Percentiles rank a stretch among this genome's conserved stretches.
These are phyloP conservation scores for Gaeumannomyces sp. DNA, from an alignment of 2,329 filamentous ascomycete genomes.

Conservation along the genomic window DNA sequence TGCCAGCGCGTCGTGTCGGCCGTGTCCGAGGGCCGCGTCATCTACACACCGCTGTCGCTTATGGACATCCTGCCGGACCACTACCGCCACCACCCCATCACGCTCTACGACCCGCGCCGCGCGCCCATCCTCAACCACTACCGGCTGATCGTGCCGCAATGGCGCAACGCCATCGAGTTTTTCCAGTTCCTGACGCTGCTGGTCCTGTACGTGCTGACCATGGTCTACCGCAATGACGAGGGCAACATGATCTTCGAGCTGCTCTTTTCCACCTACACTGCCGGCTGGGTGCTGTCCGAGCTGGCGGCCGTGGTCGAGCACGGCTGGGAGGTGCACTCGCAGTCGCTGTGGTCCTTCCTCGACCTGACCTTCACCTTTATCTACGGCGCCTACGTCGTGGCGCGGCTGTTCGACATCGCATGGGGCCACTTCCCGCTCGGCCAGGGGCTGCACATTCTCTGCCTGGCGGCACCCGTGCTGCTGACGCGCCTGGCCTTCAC, in stretches of 20 bases:
- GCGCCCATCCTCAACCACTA: conserved; percentile 79
- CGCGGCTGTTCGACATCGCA: conserved; percentile 61
- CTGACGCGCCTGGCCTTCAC: conserved; percentile 78
- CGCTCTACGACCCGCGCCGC: conserved; percentile 70
- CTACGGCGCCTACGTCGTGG: conserved; percentile 60
- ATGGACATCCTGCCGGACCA: conserved; percentile 80
- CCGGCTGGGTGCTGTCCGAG: conserved; percentile 75
- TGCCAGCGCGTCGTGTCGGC: conserved; percentile 79
- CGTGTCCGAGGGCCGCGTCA: conserved; percentile 73
- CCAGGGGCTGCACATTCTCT: conserved; percentile 70
- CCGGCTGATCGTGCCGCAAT: conserved; percentile 74
- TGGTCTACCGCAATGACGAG: conserved; percentile 59
- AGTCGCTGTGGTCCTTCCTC: conserved; percentile 84
- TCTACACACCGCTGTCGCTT: conserved; percentile 76
- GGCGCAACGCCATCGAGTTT: conserved; percentile 68
- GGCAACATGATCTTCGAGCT: conserved; percentile 53
- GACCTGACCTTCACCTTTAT: conserved; percentile 73
- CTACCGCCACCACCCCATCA: conserved; percentile 79
- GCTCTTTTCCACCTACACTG: conserved; percentile 65
- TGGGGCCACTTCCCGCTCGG: conserved; percentile 40
- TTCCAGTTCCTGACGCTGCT: conserved; percentile 67
- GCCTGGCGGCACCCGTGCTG: conserved; percentile 70
- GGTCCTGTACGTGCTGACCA: conserved; percentile 62
- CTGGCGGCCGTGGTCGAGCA: conserved; percentile 73
- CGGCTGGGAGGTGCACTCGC: conserved; percentile 71